Conservation (phyloP, 306 rosid genomes). For the Boehmeria nivea region DNA sequence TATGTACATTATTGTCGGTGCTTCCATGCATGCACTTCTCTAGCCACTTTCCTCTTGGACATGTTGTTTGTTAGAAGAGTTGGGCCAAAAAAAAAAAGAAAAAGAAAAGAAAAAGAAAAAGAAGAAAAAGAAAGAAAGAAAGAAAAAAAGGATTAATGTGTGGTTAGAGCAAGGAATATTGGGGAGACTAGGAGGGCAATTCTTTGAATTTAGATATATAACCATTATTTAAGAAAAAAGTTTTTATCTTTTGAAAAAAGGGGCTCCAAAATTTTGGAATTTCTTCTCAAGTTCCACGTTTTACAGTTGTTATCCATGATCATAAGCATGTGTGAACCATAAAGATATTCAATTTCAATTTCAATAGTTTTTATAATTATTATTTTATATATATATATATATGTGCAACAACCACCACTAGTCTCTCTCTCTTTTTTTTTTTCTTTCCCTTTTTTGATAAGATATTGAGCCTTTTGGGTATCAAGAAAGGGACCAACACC, state of each 20-base stretch:
- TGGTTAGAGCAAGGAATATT: too few species aligned
- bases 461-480: constrained; percentile 15
- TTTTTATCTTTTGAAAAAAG: neutral
- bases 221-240: too few species aligned
- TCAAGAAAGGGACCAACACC: constrained; percentile 31
- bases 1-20: too few species aligned
- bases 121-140: neutral
- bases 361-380: too few species aligned
- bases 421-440: neutral
- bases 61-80: too few species aligned
- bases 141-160: too few species aligned
- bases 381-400: neutral
- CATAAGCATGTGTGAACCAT: constrained; percentile 27
- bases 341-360: constrained; percentile 9
- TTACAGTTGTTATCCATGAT: constrained; percentile 53
- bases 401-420: constrained; percentile 30
- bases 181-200: neutral
- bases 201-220: too few species aligned
- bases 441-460: neutral
- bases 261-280: neutral
- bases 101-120: too few species aligned
- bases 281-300: constrained; percentile 16
- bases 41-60: too few species aligned
- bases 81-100: too few species aligned
- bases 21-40: too few species aligned